Base-by-base conservation (phyloP, 78 protist genomes). In the Emiliania huxleyi region DNA sequence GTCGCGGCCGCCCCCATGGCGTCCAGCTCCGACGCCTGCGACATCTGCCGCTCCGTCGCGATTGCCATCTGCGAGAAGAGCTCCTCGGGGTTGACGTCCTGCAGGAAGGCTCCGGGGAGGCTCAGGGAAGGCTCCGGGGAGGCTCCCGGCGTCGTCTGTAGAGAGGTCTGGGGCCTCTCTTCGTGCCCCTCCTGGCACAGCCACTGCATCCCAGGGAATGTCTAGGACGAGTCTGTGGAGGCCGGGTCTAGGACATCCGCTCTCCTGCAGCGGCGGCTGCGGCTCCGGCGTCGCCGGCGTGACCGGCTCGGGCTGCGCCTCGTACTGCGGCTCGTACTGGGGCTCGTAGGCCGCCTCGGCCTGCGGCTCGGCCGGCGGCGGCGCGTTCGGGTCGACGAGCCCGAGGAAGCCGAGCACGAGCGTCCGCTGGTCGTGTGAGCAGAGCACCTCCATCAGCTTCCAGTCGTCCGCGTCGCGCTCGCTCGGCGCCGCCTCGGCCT, bases 401-500 rank as follows among this genome's bases (percentile, higher is more conserved):
- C 91, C 87, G 44, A 93, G 45, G 89, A 22, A 52, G 83, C 45
- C 25, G 40, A 71, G 38, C 90, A 93, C 55, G 38, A 33, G 45
- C 25, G 35, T 48, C 1, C 94, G 91, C 69, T 91, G 15, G 77
- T 93, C 92, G 40, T 23, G 19, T 12, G 79, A 73, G 75, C 75
- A 93, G 48, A 93, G 89, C 69, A 93, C 83, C 43, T n/a, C 45
- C 83, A 93, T 12, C 40, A 93, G 52, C 25, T 29, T 11, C 93
- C 93, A 91, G 6, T 15, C 79, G 46, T 25, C 44, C 38, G 3
- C 29, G 44, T 91, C 93, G 0, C 44, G 43, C 62, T 29, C 90
- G 23, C 22, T 0, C 35, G 43, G 0, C 44, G 71, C 73, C 11
- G 38, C 44, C 46, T 1, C 71, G 38, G 40, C 73, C 73, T 49